phyloP scores from a whole-genome alignment of 2,329 filamentous ascomycete species.

The Exophiala alcalophila region DNA sequence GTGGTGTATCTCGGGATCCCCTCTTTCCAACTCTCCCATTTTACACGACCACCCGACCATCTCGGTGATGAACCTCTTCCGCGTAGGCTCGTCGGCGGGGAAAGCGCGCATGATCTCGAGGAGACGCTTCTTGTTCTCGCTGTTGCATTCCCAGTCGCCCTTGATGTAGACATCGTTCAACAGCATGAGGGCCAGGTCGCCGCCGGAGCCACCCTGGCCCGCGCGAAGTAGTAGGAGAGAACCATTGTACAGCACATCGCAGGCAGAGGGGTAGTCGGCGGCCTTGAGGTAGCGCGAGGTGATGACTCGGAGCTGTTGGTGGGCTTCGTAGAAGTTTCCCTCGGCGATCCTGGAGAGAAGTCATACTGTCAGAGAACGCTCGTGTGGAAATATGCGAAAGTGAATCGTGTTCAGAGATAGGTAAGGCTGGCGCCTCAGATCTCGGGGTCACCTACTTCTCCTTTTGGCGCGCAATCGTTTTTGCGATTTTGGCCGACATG shows the following conservation, averaged over 20 bases:
- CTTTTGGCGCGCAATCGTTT: slow-evolving; percentile 72
- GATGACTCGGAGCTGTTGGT: slow-evolving; percentile 95
- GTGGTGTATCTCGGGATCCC: slow-evolving; percentile 92
- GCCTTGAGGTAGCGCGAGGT: slow-evolving; percentile 86
- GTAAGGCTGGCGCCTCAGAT: neutral
- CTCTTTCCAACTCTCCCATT: slow-evolving; percentile 74
- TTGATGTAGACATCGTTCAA: slow-evolving; percentile 89
- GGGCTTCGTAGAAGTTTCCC: slow-evolving; percentile 95
- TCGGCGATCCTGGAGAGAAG: slow-evolving; percentile 66
- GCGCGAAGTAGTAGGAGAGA: slow-evolving; percentile 82
- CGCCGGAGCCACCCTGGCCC: slow-evolving; percentile 89
- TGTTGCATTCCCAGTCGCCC: slow-evolving; percentile 73
- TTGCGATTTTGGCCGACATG: slow-evolving; percentile 60
- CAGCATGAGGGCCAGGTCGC: slow-evolving; percentile 81
- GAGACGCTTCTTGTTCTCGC: slow-evolving; percentile 53
- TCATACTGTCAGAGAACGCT: too few species aligned
- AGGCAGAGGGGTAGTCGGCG: slow-evolving; percentile 72
- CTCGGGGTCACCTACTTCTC: slow-evolving; percentile 56
- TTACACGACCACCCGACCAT: slow-evolving; percentile 84
- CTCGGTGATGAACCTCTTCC: slow-evolving; percentile 88
- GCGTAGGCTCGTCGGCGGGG: slow-evolving; percentile 75
- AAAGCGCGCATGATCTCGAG: slow-evolving; percentile 79
- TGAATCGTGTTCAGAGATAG: too few species aligned
- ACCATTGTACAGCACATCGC: slow-evolving; percentile 81
- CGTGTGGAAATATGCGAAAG: slow-evolving; percentile 3